Conservation (phyloP, 192 early-diverging fungal genomes). For the Coemansia erecta region DNA sequence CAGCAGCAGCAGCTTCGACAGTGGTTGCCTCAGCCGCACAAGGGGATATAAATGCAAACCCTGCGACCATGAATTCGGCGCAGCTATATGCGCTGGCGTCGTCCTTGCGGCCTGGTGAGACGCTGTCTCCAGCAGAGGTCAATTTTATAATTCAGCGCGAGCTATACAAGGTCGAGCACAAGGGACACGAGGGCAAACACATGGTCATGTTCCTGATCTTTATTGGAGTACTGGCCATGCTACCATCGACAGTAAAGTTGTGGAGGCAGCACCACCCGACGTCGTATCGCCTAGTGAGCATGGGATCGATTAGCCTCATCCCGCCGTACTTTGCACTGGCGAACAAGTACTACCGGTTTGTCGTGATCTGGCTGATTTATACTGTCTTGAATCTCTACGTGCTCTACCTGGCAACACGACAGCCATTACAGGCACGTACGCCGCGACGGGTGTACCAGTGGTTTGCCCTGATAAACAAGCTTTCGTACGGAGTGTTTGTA, state of each 20-base stretch:
- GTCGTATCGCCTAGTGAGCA: constrained; percentile 44
- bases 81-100: constrained; percentile 27
- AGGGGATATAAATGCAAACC: background rate
- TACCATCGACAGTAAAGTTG: constrained; percentile 31
- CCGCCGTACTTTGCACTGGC: constrained; percentile 45
- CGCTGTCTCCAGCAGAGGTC: constrained; percentile 24
- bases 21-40: background rate
- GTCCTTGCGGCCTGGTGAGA: constrained; percentile 24
- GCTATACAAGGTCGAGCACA: constrained; percentile 29
- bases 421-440: constrained; percentile 33
- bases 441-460: constrained; percentile 51
- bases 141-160: constrained; percentile 20
- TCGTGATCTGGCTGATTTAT: constrained; percentile 33
- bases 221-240: constrained; percentile 31
- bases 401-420: constrained; percentile 37
- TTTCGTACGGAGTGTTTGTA: constrained; percentile 39
- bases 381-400: constrained; percentile 30
- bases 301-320: constrained; percentile 41
- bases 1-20: background rate
- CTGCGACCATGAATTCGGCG: constrained; percentile 13
- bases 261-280: constrained; percentile 40
- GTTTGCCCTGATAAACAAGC: constrained; percentile 51
- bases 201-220: constrained; percentile 44
- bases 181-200: constrained; percentile 40
- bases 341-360: constrained; percentile 42